Conservation (phyloP, 768 basidiomycete genomes). For the Phlegmacium glaucopus region DNA sequence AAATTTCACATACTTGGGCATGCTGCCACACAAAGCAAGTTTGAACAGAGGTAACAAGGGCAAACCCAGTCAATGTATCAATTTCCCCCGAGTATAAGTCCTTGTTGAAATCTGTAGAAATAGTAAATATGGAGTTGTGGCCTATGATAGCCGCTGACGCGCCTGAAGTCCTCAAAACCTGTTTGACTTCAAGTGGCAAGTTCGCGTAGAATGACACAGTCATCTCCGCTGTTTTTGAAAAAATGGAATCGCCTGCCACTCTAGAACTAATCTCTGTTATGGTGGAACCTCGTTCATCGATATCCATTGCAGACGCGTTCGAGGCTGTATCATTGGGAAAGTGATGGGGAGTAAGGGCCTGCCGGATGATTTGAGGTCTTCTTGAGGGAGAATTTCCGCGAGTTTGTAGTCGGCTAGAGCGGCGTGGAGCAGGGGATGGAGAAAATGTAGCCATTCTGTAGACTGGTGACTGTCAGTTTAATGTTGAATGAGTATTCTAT, state of each 20-base stretch:
- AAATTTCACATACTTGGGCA: conserved; percentile 45
- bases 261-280: conserved; percentile 35
- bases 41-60: conserved; percentile 64
- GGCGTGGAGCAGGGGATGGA: conserved; percentile 56
- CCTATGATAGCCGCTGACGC: conserved; percentile 13
- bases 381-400: conserved; percentile 19
- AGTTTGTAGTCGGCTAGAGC: conserved; percentile 36
- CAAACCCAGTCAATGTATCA: conserved; percentile 69
- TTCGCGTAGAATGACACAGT: conserved; percentile 63
- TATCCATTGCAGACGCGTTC: conserved; percentile 58
- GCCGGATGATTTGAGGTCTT: conserved; percentile 31
- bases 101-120: conserved; percentile 55
- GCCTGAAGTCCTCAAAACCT: conserved; percentile 69
- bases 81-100: conserved; percentile 70
- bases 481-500: neutral
- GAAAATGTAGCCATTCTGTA: conserved; percentile 56
- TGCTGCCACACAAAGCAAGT: conserved; percentile 87
- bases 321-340: conserved; percentile 37
- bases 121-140: conserved; percentile 5
- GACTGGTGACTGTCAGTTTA: neutral
- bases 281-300: conserved; percentile 50
- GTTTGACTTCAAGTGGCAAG: conserved; percentile 72
- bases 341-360: conserved; percentile 38
- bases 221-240: conserved; percentile 74
- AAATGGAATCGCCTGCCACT: conserved; percentile 41